Evolutionary conservation across 495 filamentous ascomycete genomes (phyloP).

Genomic region (Parathielavia appendiculata): DNA sequence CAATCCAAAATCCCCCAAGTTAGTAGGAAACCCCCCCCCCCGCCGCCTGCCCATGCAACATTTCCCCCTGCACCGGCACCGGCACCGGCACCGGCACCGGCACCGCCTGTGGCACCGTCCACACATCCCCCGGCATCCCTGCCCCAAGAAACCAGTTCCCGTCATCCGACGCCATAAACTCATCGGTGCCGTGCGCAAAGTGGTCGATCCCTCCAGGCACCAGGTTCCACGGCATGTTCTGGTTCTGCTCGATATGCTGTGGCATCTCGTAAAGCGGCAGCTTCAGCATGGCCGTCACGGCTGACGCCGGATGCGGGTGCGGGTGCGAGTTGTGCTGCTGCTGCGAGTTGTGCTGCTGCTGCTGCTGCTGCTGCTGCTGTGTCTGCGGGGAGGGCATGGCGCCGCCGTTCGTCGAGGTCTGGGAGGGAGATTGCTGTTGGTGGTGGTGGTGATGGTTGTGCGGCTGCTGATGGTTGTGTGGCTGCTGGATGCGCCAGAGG

Average conservation of each 20-base stretch:
- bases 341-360: slow-evolving; percentile 1
- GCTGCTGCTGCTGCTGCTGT: not conserved
- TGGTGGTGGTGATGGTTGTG: not conserved
- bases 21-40: not conserved
- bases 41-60: not conserved
- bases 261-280: slow-evolving; percentile 24
- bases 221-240: slow-evolving; percentile 32
- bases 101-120: not conserved
- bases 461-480: not conserved
- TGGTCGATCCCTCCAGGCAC: slow-evolving; percentile 37
- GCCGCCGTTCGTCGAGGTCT: not conserved
- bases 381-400: slow-evolving; percentile 4
- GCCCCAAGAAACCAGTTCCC: slow-evolving; percentile 29
- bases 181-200: slow-evolving; percentile 38
- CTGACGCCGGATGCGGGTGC: not conserved
- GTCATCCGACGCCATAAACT: slow-evolving; percentile 16
- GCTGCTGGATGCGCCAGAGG: slow-evolving; percentile 13
- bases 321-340: slow-evolving; percentile 4
- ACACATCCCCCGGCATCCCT: slow-evolving; percentile 12
- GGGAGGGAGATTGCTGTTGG: slow-evolving; percentile 5
- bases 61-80: not conserved
- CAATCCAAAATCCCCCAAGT: no score
- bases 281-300: slow-evolving; percentile 9
- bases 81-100: not conserved
- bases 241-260: slow-evolving; percentile 30